phyloP scores from a whole-genome alignment of 768 basidiomycete species.

The Amanita phalloides region DNA sequence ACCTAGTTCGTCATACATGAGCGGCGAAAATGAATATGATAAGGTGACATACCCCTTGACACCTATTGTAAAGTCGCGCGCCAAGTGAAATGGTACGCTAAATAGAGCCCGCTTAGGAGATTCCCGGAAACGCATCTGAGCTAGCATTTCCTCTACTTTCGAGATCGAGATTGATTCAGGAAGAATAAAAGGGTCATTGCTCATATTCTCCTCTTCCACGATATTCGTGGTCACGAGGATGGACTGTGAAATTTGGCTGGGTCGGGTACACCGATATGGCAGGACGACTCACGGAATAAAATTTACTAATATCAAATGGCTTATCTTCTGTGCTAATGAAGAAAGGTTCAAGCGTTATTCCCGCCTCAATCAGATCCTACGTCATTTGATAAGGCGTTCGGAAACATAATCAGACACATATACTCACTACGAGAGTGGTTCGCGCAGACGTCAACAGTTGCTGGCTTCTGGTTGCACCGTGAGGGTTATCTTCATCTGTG shows the following conservation, averaged over 20 bases:
- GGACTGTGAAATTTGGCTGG: constrained; percentile 27
- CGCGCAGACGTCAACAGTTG: constrained; percentile 59
- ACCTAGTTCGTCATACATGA: constrained; percentile 34
- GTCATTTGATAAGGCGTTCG: background rate
- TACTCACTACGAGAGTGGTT: constrained; percentile 56
- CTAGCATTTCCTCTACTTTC: constrained; percentile 66
- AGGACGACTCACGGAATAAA: constrained; percentile 56
- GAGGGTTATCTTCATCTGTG: constrained; percentile 82
- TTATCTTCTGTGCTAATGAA: constrained; percentile 67
- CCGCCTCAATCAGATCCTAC: constrained; percentile 75
- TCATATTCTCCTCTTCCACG: constrained; percentile 42
- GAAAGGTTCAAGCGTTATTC: constrained; percentile 77
- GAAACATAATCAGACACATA: background rate
- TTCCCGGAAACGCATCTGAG: constrained; percentile 76
- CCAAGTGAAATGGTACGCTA: constrained; percentile 73
- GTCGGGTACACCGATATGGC: background rate
- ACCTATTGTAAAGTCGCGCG: constrained; percentile 62
- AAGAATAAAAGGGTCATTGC: constrained; percentile 33
- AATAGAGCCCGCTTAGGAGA: constrained; percentile 77
- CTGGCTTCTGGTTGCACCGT: constrained; percentile 38
- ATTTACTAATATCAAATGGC: constrained; percentile 61
- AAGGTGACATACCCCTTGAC: constrained; percentile 58
- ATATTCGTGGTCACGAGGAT: constrained; percentile 45
- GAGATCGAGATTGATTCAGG: constrained; percentile 66
- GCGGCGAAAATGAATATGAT: background rate